Conservation (phyloP, 1,139 yeast genomes). For the Groenewaldozyma sp. region DNA sequence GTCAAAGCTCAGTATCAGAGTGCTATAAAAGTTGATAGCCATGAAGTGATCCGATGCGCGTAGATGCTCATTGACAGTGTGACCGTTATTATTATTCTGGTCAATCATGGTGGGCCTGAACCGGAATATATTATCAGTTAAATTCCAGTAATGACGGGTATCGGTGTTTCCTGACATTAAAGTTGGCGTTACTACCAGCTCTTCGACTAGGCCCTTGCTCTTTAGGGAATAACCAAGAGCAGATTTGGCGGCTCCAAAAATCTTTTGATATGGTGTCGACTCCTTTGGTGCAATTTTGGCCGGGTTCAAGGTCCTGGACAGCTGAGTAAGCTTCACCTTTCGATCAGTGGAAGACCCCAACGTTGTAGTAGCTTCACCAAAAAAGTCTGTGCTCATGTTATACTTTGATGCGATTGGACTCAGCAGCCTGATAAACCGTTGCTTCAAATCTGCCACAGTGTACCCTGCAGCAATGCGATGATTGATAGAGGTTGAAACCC, state of each 20-base stretch:
- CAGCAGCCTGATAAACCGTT: slow-evolving; percentile 26
- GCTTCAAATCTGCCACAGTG: slow-evolving; percentile 33
- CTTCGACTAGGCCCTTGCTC: background rate
- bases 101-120: slow-evolving; percentile 35
- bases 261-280: slow-evolving; percentile 1
- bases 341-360: background rate
- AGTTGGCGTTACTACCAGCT: slow-evolving; percentile 50
- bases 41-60: slow-evolving; percentile 44
- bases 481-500: slow-evolving; percentile 45
- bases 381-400: slow-evolving; percentile 3
- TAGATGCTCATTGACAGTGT: slow-evolving; percentile 52
- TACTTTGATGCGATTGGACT: slow-evolving; percentile 3
- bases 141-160: slow-evolving; percentile 64
- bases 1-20: slow-evolving; percentile 7
- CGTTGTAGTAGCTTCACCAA: background rate
- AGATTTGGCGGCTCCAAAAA: slow-evolving; percentile 3
- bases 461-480: slow-evolving; percentile 50
- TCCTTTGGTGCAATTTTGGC: background rate
- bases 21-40: slow-evolving; percentile 44
- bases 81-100: slow-evolving; percentile 25
- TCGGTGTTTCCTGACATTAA: slow-evolving; percentile 77
- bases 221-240: background rate
- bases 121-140: slow-evolving; percentile 65
- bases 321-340: background rate
- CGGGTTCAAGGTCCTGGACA: slow-evolving; percentile 3